Conservation (phyloP, 257 asterid species). For the Nicotiana noctiflora region DNA sequence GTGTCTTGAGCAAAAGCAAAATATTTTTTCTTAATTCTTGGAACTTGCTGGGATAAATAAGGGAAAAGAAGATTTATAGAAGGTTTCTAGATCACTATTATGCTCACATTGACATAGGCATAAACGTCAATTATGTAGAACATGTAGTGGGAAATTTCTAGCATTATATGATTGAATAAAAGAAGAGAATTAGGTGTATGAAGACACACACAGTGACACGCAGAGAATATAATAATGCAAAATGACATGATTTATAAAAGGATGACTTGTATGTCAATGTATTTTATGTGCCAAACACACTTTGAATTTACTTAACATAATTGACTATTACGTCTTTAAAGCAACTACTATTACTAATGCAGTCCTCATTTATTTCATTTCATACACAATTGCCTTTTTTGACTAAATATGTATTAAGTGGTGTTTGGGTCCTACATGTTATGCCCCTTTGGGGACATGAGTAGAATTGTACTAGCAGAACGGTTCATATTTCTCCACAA, state of each 20-base stretch:
- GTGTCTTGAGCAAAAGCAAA: no score
- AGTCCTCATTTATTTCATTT: neutral
- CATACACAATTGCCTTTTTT: neutral
- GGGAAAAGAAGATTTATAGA: no score
- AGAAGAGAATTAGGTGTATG: neutral
- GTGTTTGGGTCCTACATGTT: neutral
- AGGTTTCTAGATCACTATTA: no score
- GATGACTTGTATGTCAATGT: conserved; percentile 3
- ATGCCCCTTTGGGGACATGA: neutral
- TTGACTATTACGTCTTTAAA: conserved; percentile 8
- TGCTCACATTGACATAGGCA: no score
- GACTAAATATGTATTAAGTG: neutral
- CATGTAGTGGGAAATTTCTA: neutral
- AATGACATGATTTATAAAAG: neutral
- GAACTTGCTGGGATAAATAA: no score
- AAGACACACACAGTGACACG: neutral
- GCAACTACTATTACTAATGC: neutral
- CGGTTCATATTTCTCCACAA: no score
- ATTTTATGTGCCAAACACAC: neutral
- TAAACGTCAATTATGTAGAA: neutral
- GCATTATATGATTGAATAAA: neutral
- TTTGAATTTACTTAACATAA: neutral
- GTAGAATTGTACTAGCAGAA: no score
- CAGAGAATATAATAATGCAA: no score
- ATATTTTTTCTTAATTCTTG: no score